Conservation (phyloP, 1,139 yeast species). For the Schwanniomyces etchellsii region DNA sequence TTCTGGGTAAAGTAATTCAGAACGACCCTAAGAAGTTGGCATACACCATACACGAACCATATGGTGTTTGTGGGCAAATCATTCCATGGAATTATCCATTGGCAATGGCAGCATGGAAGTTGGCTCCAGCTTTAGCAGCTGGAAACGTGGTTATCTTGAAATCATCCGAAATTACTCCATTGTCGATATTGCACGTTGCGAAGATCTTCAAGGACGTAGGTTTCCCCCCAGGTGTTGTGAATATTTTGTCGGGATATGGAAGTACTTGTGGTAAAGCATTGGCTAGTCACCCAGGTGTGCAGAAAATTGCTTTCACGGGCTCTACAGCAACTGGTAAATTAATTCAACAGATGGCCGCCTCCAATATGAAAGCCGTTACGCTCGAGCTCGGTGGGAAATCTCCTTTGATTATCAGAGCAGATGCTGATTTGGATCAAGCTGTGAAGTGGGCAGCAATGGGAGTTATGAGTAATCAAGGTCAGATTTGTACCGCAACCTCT, state of each 20-base stretch:
- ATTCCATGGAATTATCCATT: slow-evolving; percentile 65
- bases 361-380: slow-evolving; percentile 64
- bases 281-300: slow-evolving; percentile 50
- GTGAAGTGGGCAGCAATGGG: slow-evolving; percentile 86
- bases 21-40: slow-evolving; percentile 65
- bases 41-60: slow-evolving; percentile 77
- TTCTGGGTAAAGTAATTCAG: slow-evolving; percentile 64
- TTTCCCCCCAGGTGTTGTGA: slow-evolving; percentile 67
- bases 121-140: slow-evolving; percentile 64
- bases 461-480: slow-evolving; percentile 68
- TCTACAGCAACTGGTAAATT: slow-evolving; percentile 58
- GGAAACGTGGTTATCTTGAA: slow-evolving; percentile 63
- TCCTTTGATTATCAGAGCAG: slow-evolving; percentile 66
- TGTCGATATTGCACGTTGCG: slow-evolving; percentile 52
- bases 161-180: slow-evolving; percentile 64
- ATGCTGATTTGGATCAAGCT: slow-evolving; percentile 73
- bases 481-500: slow-evolving; percentile 43
- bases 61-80: slow-evolving; percentile 75
- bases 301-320: slow-evolving; percentile 66
- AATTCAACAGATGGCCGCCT: slow-evolving; percentile 57
- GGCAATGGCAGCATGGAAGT: slow-evolving; percentile 55
- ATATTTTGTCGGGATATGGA: slow-evolving; percentile 55
- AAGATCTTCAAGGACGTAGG: slow-evolving; percentile 57
- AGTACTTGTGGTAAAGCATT: slow-evolving; percentile 53
- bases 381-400: slow-evolving; percentile 93